Evolutionary conservation across 768 basidiomycete species (phyloP).

Genomic region (Neoboletus subvelutipes): DNA sequence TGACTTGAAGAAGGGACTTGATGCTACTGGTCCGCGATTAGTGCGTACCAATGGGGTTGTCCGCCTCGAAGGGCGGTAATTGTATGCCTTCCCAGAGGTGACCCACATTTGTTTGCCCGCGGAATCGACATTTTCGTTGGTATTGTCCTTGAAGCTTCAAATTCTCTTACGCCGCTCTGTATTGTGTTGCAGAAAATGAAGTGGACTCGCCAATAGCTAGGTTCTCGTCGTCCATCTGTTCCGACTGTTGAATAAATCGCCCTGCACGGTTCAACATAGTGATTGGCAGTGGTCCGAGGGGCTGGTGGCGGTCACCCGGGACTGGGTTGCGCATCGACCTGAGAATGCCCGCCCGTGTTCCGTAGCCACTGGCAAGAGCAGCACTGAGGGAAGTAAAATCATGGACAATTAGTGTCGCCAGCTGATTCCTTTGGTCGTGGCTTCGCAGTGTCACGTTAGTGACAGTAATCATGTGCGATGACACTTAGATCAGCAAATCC

Average conservation of each 20-base stretch:
- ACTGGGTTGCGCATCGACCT: too few relatives aligned
- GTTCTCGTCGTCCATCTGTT: neutral
- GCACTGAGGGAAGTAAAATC: neutral
- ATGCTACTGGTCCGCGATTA: neutral
- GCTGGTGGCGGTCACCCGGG: neutral
- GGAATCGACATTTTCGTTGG: neutral
- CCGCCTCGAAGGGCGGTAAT: neutral
- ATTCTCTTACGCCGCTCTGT: neutral
- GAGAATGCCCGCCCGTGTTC: too few relatives aligned
- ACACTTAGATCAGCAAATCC: too few relatives aligned
- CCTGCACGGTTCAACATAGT: neutral
- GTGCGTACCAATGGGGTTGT: neutral
- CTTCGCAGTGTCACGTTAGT: too few relatives aligned
- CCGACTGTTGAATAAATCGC: neutral
- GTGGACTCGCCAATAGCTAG: neutral
- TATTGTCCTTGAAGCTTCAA: neutral
- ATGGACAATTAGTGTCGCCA: neutral
- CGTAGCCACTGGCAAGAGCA: too few relatives aligned
- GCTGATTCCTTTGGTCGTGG: neutral
- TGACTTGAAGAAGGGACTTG: neutral
- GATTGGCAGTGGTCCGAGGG: neutral
- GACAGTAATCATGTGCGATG: too few relatives aligned
- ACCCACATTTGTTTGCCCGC: neutral
- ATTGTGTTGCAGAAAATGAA: neutral
- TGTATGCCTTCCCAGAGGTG: neutral